Evolutionary conservation across 176 grass and related monocot genomes (phyloP).

Genomic region (bread wheat (Triticum aestivum)): DNA sequence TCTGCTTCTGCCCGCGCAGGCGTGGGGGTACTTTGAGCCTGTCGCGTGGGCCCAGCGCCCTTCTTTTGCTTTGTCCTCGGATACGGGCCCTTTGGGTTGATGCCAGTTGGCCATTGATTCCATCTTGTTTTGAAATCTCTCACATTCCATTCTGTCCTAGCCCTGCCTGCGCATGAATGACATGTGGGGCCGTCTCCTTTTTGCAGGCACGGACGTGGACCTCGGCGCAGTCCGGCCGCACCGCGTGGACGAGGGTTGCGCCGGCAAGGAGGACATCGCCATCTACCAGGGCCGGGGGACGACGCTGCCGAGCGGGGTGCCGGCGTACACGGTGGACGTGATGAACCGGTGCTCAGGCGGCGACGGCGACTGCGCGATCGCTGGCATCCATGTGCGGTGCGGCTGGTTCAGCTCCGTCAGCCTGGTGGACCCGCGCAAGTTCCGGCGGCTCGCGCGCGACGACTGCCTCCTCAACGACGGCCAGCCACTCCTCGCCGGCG

Average conservation of each 20-base stretch:
- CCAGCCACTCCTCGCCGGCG: conserved; percentile 52
- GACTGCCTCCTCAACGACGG: conserved; percentile 96
- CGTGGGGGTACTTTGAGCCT: not conserved
- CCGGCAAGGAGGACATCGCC: conserved; percentile 48
- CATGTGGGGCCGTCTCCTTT: not conserved
- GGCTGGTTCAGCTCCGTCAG: conserved; percentile 91
- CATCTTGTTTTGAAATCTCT: not conserved
- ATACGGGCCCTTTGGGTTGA: not conserved
- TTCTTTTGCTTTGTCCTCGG: not conserved
- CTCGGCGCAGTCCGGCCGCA: not conserved
- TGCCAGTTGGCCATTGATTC: not conserved
- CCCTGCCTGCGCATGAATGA: not conserved
- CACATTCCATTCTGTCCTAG: conserved; percentile 29
- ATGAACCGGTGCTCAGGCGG: conserved; percentile 52
- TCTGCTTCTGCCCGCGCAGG: conserved; percentile 18
- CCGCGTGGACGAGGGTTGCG: conserved; percentile 42
- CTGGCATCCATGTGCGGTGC: conserved; percentile 74
- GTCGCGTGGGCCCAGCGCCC: not conserved
- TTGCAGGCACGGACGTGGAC: not conserved
- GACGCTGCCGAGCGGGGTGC: conserved; percentile 39
- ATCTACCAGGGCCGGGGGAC: conserved; percentile 32
- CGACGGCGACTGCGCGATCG: conserved; percentile 45
- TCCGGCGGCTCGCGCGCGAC: conserved; percentile 64
- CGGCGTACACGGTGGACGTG: conserved; percentile 79
- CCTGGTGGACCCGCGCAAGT: conserved; percentile 72